phyloP scores from a whole-genome alignment of 768 basidiomycete genomes.

The Leccinum boreale region DNA sequence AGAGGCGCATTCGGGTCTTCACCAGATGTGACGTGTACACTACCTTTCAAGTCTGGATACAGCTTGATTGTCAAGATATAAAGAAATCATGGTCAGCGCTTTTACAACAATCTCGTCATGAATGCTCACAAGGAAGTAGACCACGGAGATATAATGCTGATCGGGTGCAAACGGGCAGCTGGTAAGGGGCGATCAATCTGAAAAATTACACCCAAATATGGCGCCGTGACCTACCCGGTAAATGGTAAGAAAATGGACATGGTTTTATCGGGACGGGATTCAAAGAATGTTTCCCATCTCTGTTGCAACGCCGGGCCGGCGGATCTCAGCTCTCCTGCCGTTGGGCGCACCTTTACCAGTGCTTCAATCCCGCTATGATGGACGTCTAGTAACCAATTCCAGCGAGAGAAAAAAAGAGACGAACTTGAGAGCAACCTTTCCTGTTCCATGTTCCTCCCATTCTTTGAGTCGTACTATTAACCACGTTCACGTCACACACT shows the following conservation, averaged over 20 bases:
- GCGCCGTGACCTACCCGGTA: neutral
- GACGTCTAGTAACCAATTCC: neutral
- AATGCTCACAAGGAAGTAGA: conserved; percentile 28
- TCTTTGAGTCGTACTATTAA: conserved; percentile 28
- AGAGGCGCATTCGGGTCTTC: conserved; percentile 39
- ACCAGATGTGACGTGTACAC: conserved; percentile 45
- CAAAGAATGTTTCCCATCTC: conserved; percentile 26
- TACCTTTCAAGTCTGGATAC: conserved; percentile 47
- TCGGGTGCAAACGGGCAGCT: neutral
- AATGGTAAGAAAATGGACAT: neutral
- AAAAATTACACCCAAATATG: neutral
- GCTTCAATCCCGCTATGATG: conserved; percentile 47
- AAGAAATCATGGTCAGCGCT: neutral
- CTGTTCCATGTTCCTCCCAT: conserved; percentile 40
- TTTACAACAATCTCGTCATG: no score
- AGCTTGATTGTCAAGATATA: conserved; percentile 12
- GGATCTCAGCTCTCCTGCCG: conserved; percentile 43
- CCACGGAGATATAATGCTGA: neutral
- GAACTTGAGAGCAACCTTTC: conserved; percentile 55
- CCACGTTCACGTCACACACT: neutral
- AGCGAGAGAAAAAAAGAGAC: neutral
- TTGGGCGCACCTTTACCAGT: conserved; percentile 53
- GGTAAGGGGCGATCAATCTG: neutral
- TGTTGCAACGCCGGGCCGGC: conserved; percentile 43
- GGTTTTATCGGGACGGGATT: neutral